Evolutionary conservation across 768 basidiomycete genomes (phyloP), one percentile per base, ranked within the genome.

Genomic region (Phylloporus rhodoxanthus): DNA sequence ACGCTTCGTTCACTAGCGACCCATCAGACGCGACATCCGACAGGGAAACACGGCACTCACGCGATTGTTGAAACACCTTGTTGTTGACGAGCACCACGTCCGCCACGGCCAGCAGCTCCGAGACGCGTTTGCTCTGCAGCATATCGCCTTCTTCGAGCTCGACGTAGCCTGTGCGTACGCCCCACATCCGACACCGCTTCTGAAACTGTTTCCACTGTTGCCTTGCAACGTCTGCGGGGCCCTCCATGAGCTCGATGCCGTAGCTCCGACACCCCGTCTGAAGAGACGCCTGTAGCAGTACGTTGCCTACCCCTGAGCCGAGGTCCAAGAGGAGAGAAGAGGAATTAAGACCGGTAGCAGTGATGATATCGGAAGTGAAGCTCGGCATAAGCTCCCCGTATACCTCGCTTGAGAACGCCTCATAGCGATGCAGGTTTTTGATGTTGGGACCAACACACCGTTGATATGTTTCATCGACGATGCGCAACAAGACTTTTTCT

Each of bases 1-100:
- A 71, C 1, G 84, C 80, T 61, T 91, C 89, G 66, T 97, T 98
- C 52, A 98, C 87, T 91, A 50, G 28, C 10, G 34, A 39, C 15
- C 10, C 30, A 5, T 43, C 17, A 45, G 17, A 36, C 17, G 46
- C 17, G 9, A 43, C 10, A 26, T 33, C 8, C 33, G 8, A 4
- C 28, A 43, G 32, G 33, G n/a, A 6, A 19, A 47, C 26, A n/a
- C 4, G 8, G 26, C 4, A 81, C 85, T 73, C 59, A 90, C 88
- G 63, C 44, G 79, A 76, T 57, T 85, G 79, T 53, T 77, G 74
- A 62, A 91, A 92, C 1, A 87, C 86, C 68, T 88, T 91, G 64
- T 91, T 92, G 64, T 92, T 90, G 47, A 91, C 85, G 53, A 98
- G 71, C 8, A 99, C 85, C 1, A 99, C 90, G 61, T 98, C 93